Evolutionary conservation across 345 rosid species (phyloP), one percentile per base, ranked within the genome.

Genomic region (Murraya paniculata): DNA sequence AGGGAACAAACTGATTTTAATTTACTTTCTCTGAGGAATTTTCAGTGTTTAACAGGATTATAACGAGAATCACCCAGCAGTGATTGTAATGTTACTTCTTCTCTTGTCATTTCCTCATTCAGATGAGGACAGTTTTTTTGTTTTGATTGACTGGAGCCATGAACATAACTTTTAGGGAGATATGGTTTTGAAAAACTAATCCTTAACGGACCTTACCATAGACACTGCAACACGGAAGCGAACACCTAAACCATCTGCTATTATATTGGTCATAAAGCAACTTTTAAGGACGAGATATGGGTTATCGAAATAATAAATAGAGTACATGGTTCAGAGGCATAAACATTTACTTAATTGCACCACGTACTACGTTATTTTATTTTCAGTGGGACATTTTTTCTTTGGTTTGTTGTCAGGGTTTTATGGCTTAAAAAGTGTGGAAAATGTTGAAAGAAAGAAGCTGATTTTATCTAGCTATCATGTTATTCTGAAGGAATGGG

Each of bases 401-500:
- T 53, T 53, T 53, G 11, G 18, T 14, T 25, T 76, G 81, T 24
- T 77, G 61, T 65, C 58, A 95, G 97, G 98, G 97, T 79, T 87
- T 95, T 59, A n/a, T n/a, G 93, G 90, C 76, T 85, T 92, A 78
- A 78, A 84, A 74, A 91, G 91, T 77, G 97, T 89, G 78, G 95
- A 91, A 71, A 85, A 85, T 33, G 91, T 87, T 58, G 93, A 87
- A n/a, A n/a, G n/a, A n/a, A n/a, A 82, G 94, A 93, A 79, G 99
- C 98, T 78, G 97, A 93, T 38, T 95, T 95, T 86, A 80, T 95
- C 81, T 92, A 87, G 95, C 90, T 9, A n/a, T n/a, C 97, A 92
- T 78, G 97, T 98, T 19, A 95, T n/a, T n/a, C 98, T 33, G 97
- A 95, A 81, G 99, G 97, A 66, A 48, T 95, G 80, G 97, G 98